Conservation (phyloP, 805 yeast genomes). For the Saccharomycopsis microspora region DNA sequence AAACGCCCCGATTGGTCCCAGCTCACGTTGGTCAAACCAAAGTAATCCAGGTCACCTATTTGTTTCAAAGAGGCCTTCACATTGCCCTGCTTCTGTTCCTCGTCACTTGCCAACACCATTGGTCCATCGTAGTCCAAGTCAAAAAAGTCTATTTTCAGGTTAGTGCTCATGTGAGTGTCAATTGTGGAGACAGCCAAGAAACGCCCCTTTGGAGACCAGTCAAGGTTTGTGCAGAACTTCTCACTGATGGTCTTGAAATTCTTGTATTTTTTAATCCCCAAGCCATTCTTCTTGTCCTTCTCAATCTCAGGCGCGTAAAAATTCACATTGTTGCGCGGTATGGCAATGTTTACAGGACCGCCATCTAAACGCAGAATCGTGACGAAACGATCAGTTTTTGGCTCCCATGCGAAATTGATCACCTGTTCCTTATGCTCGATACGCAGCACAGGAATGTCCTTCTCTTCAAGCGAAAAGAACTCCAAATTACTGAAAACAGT, state of each 20-base stretch:
- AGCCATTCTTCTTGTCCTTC: slow-evolving; percentile 33
- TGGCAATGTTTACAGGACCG: slow-evolving; percentile 44
- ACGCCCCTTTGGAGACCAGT: slow-evolving; percentile 92
- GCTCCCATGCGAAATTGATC: slow-evolving; percentile 91
- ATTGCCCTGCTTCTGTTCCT: slow-evolving; percentile 27
- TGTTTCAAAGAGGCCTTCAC: slow-evolving; percentile 48
- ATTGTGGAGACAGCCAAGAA: slow-evolving; percentile 45
- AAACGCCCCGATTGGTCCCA: slow-evolving; percentile 98
- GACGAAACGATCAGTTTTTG: slow-evolving; percentile 78
- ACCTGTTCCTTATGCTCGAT: slow-evolving; percentile 87
- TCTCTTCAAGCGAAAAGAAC: slow-evolving; percentile 78
- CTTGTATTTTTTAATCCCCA: slow-evolving; percentile 40
- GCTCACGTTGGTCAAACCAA: slow-evolving; percentile 69
- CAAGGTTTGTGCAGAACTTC: slow-evolving; percentile 59
- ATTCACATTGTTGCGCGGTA: slow-evolving; percentile 51
- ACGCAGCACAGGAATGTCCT: slow-evolving; percentile 89
- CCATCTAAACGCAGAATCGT: slow-evolving; percentile 55
- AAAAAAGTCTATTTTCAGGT: slow-evolving; percentile 71
- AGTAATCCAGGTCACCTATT: slow-evolving; percentile 51
- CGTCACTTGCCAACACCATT: slow-evolving; percentile 24
- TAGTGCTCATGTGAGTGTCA: slow-evolving; percentile 29
- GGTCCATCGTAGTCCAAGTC: slow-evolving; percentile 81
- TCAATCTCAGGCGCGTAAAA: slow-evolving; percentile 76
- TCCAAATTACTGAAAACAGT: slow-evolving; percentile 85
- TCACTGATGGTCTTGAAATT: slow-evolving; percentile 45